phyloP scores from a whole-genome alignment of 441 rosid species.

The Pelargonium myrrhifolium region DNA sequence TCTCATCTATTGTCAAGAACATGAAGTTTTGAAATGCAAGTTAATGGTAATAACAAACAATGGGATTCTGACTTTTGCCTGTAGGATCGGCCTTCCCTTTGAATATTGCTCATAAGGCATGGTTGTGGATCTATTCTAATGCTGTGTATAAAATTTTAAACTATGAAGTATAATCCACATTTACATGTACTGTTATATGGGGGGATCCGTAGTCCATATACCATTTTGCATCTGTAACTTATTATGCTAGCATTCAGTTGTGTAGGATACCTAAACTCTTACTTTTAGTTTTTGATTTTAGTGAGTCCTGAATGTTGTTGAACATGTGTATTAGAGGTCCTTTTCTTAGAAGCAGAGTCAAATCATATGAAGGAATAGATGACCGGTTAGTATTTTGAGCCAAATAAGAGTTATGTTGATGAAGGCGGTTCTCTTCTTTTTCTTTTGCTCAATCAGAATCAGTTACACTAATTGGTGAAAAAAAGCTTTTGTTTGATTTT shows the following conservation, averaged over 20 bases:
- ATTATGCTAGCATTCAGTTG: conserved; percentile 1
- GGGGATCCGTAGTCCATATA: background rate
- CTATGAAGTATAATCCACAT: background rate
- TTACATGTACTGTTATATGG: background rate
- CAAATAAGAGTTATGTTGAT: background rate
- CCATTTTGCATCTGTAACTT: background rate
- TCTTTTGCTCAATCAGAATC: background rate
- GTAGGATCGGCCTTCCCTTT: too few species aligned
- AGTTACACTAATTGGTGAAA: background rate
- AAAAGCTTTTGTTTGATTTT: conserved; percentile 1
- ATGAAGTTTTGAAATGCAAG: background rate
- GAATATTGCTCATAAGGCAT: too few species aligned
- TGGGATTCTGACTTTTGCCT: background rate
- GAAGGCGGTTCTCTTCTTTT: background rate
- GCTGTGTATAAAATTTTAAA: too few species aligned
- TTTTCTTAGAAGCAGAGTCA: background rate
- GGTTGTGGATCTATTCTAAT: too few species aligned
- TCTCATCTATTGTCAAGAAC: background rate
- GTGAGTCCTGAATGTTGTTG: background rate
- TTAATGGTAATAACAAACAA: conserved; percentile 3
- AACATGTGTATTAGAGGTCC: background rate
- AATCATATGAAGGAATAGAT: background rate
- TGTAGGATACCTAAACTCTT: background rate
- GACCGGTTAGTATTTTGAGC: background rate
- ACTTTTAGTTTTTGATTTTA: background rate